A percentile compares a stretch with the other conserved stretches of the same genome.
phyloP scores from a whole-genome alignment of 306 rosid genomes.

The Senna siamea region DNA sequence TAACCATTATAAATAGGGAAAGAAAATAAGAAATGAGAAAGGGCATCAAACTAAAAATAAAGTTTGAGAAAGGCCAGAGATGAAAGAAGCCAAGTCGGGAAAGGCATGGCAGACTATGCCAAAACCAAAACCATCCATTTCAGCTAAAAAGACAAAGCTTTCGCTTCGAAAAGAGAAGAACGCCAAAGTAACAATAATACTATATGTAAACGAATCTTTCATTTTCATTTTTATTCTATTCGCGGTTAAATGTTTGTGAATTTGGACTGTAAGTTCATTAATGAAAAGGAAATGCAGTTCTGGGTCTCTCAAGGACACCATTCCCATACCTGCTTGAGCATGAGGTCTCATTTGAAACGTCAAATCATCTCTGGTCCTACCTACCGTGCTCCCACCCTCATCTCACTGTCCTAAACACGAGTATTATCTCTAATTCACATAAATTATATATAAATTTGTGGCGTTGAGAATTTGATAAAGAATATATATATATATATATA shows the following conservation, averaged over 20 bases:
- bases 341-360: constrained; percentile 43
- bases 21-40: not conserved
- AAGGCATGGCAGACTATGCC: constrained; percentile 15
- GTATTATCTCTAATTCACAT: no score
- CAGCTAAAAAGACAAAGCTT: constrained; percentile 20
- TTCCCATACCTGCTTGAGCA: not conserved
- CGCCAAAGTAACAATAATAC: not conserved
- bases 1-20: not conserved
- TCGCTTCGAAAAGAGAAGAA: constrained; percentile 17
- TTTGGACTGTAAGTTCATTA: constrained; percentile 1
- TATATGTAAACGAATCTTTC: constrained; percentile 8
- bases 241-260: constrained; percentile 9
- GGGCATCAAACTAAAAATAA: not conserved
- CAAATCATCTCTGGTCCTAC: not conserved
- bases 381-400: not conserved
- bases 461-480: no score
- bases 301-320: not conserved
- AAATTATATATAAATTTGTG: no score
- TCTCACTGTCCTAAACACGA: not conserved
- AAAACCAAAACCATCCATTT: constrained; percentile 19
- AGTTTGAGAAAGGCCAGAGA: not conserved
- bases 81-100: not conserved
- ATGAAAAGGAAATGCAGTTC: constrained; percentile 12
- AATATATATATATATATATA: no score
- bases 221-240: constrained; percentile 25